Evolutionary conservation across 805 yeast genomes (phyloP), one percentile per base, ranked within the genome.

Genomic region (Cyberlindnera mycetangii): DNA sequence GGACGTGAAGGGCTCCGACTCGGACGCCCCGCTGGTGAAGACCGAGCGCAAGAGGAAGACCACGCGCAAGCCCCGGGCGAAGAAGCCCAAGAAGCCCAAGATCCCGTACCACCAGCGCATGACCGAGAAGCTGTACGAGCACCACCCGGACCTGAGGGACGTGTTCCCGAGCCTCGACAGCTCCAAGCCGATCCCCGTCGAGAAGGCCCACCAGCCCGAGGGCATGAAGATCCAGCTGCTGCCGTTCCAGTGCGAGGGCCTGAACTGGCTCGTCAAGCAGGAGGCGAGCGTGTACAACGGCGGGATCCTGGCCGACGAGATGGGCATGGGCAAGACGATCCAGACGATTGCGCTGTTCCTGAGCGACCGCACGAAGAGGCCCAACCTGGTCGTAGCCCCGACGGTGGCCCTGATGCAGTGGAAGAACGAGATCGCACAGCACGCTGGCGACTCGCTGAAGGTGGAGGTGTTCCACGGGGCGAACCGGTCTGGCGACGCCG

Each of bases 261-360:
- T 93, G 38, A 78, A 85, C 56, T 93, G 99, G 99, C 73, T 93
- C 48, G 54, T 78, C 12, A 73, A 79, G 39, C 98, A 92, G 66
- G 98, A 92, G 59, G 81, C 80, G 18, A 73, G 86, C 19, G 75
- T 72, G 34, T 92, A 85, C 64, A 72, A 76, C 14, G 99, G 99
- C 20, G 99, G 98, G 14, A 83, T 93, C 9, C 69, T 93, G 37
- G 98, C 99, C 5, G 99, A 93, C 69, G 99, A 93, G 66, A 93
- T 93, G 99, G 99, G 99, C 30, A 92, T 93, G 98, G 99, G 99
- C 51, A 93, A 93, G 58, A 93, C 99, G 0, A 90, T 93, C 39
- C 99, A 93, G 66, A 92, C 96, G 31, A 92, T 93, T 49, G 93
- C 95, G 0, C 66, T 93, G 36, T 78, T 93, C 59, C 79, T 90